Percentiles rank a stretch among this genome's conserved stretches.
Conservation (phyloP, 208 protist genomes). For the Naegleria fowleri region DNA sequence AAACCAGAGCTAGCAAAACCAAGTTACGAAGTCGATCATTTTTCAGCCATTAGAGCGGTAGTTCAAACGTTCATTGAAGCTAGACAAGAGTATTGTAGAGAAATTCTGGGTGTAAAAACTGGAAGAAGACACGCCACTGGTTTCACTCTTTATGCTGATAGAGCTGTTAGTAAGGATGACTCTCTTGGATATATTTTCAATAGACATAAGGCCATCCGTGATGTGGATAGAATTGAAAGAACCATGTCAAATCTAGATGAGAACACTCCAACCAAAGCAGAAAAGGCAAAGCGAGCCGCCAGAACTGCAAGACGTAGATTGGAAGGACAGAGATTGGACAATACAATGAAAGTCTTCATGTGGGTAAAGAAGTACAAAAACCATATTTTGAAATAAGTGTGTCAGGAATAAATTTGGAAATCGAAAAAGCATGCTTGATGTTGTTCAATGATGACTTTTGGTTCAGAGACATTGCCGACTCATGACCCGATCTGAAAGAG, state of each 20-base stretch:
- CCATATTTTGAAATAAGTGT: not conserved
- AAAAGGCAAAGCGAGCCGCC: not conserved
- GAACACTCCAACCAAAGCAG: not conserved
- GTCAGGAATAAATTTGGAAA: not conserved
- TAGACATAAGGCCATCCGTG: not conserved
- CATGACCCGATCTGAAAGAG: too few relatives aligned
- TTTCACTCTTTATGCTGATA: not conserved
- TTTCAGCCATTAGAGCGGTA: not conserved
- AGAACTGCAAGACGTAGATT: not conserved
- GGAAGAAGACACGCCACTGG: not conserved
- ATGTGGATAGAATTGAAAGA: not conserved
- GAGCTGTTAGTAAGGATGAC: not conserved
- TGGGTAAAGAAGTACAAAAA: slow-evolving; percentile 13
- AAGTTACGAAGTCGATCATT: not conserved
- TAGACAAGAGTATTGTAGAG: not conserved
- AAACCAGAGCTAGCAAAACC: not conserved
- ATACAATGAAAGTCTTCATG: not conserved
- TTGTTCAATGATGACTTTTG: too few relatives aligned
- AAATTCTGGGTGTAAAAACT: not conserved
- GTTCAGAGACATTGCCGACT: too few relatives aligned
- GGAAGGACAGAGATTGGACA: not conserved
- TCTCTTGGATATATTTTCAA: not conserved
- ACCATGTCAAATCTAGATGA: not conserved
- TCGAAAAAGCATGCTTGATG: too few relatives aligned
- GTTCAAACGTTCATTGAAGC: not conserved